Conservation (phyloP, 2,329 filamentous ascomycete genomes). For the Fonsecaea pedrosoi region DNA sequence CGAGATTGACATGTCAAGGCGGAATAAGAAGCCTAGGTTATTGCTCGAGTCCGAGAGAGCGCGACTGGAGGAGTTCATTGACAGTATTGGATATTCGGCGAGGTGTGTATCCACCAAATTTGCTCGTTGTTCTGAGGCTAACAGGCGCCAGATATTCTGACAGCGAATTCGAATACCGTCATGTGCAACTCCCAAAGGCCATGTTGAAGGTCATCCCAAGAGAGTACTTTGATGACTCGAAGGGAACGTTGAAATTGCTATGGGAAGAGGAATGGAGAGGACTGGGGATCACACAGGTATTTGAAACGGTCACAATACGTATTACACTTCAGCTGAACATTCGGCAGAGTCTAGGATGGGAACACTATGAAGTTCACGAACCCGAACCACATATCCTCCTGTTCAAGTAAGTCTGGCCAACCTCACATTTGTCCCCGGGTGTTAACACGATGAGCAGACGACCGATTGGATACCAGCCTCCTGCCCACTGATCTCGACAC, state of each 20-base stretch:
- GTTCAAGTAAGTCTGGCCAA: slow-evolving; percentile 78
- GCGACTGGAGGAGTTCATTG: slow-evolving; percentile 86
- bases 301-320: slow-evolving; percentile 34
- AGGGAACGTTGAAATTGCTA: slow-evolving; percentile 92
- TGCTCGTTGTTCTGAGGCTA: slow-evolving; percentile 3
- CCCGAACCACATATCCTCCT: slow-evolving; percentile 97
- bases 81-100: slow-evolving; percentile 93
- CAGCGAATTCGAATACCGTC: slow-evolving; percentile 91
- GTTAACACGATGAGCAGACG: slow-evolving; percentile 60
- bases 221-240: slow-evolving; percentile 86
- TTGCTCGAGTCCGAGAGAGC: slow-evolving; percentile 81
- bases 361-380: slow-evolving; percentile 99
- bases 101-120: slow-evolving; percentile 61
- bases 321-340: slow-evolving; percentile 28
- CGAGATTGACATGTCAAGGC: slow-evolving; percentile 79
- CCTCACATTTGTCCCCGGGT: slow-evolving; percentile 30
- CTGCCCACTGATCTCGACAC: slow-evolving; percentile 49
- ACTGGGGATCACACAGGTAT: slow-evolving; percentile 93
- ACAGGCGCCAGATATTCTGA: slow-evolving; percentile 77
- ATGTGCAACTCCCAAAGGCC: slow-evolving; percentile 95
- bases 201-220: slow-evolving; percentile 98
- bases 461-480: slow-evolving; percentile 82
- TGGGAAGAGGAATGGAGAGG: slow-evolving; percentile 99
- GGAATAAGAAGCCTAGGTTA: slow-evolving; percentile 83
- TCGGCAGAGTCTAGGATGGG: slow-evolving; percentile 90